These are phyloP conservation scores for Tetrapisispora taiwanensis DNA, from an alignment of 805 yeast genomes.

Conservation along the genomic window DNA sequence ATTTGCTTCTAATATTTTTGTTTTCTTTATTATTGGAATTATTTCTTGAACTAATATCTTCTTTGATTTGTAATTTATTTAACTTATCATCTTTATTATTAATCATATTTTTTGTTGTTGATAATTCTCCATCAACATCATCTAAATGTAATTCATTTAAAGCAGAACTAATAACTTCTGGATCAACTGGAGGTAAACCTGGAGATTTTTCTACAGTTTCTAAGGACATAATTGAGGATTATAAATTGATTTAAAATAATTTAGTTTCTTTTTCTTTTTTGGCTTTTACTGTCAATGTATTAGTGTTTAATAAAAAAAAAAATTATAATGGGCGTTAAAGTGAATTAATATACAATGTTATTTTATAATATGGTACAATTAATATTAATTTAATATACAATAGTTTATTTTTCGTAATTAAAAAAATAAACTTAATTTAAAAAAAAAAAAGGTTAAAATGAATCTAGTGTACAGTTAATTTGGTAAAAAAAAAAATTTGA, in stretches of 20 bases:
- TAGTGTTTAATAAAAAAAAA: no score
- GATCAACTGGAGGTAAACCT: conserved; percentile 13
- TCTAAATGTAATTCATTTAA: conserved; percentile 26
- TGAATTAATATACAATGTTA: conserved; percentile 1
- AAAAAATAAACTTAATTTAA: neutral
- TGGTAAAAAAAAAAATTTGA: neutral
- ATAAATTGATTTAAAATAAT: no score
- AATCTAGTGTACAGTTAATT: neutral
- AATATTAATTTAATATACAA: neutral
- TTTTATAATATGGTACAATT: conserved; percentile 1
- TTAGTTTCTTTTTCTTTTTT: neutral
- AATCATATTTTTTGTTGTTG: neutral
- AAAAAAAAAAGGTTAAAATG: neutral
- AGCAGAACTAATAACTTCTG: conserved; percentile 25
- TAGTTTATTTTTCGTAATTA: neutral
- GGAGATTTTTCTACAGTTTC: conserved; percentile 3
- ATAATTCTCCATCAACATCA: conserved; percentile 11
- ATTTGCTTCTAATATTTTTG: neutral
- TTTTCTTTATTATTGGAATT: neutral
- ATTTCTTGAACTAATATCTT: neutral
- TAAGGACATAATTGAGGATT: neutral
- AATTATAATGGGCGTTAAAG: neutral
- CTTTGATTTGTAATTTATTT: neutral
- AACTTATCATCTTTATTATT: neutral
- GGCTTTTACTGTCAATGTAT: no score